A percentile compares a stretch with the other conserved stretches of the same genome.
phyloP scores from a whole-genome alignment of 768 basidiomycete genomes.

The Boletales sp. region DNA sequence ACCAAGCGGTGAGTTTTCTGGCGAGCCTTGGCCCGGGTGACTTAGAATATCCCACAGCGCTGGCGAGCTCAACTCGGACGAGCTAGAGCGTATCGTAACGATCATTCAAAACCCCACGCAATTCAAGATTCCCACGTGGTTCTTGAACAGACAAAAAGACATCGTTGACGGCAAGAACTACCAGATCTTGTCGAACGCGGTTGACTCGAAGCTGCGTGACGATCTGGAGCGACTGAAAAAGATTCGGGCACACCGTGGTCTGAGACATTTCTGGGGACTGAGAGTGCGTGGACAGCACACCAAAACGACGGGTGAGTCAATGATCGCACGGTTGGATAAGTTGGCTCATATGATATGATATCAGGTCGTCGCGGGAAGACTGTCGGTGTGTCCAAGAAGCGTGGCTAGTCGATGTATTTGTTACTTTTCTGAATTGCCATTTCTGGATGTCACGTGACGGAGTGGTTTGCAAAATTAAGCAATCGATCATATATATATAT shows the following conservation, averaged over 20 bases:
- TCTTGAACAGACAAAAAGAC: constrained; percentile 99
- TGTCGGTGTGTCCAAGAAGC: constrained; percentile 95
- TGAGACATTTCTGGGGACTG: constrained; percentile 90
- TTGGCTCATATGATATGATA: background rate
- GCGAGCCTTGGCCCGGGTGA: background rate
- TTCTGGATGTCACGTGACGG: constrained; percentile 18
- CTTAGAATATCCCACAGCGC: constrained; percentile 52
- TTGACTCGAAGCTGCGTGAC: constrained; percentile 97
- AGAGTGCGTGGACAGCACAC: constrained; percentile 99
- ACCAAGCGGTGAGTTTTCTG: constrained; percentile 83
- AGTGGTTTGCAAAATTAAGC: background rate
- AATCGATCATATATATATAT: no score
- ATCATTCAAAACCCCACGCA: constrained; percentile 99
- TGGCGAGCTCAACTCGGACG: constrained; percentile 99
- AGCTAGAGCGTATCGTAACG: constrained; percentile 97
- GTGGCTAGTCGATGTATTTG: constrained; percentile 37
- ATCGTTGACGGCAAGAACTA: constrained; percentile 96
- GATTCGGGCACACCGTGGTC: constrained; percentile 94
- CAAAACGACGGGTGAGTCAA: constrained; percentile 84
- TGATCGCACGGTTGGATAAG: background rate
- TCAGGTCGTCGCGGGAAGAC: constrained; percentile 93
- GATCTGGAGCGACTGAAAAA: constrained; percentile 99
- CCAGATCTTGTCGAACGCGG: constrained; percentile 92
- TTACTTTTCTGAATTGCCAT: constrained; percentile 4
- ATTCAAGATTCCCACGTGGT: constrained; percentile 99